Base-by-base conservation (phyloP, 371 early-diverging fungal species). In the Mucor indicus region DNA sequence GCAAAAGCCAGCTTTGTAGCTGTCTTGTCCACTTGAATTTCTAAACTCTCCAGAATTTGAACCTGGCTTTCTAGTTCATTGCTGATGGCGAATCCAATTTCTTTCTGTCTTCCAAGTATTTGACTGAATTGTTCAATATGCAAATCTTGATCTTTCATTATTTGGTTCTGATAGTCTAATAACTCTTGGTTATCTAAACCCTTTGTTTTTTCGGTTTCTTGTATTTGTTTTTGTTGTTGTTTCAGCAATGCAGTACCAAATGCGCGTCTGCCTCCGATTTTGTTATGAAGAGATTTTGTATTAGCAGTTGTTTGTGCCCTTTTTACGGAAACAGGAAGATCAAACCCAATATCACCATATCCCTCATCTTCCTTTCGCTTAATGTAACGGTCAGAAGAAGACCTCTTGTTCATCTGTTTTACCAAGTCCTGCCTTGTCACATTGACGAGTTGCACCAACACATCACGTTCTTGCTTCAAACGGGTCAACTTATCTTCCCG, bases 21-120 rank as follows among this genome's bases (percentile, higher is more conserved):
- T 4, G 89, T 90, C 17, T 83, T 67, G 29, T 84, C 86, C 9
- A 92, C 80, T 51, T 80, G 78, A 32, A 73, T 69, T 55, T 89
- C 89, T n/a, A 96, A 54, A 29, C 93, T 91, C n/a, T 84, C 83
- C 53, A 96, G 53, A 39, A 93, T 25, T 45, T 86, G 84, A 60
- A 89, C 93, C 52, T 95, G 95, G 52, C 77, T 57, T 42, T 93
- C 95, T 22, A 96, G 72, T 57, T 95, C 95, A 17, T 90, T 62
- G 17, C 88, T 85, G 39, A 96, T 94, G 17, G 89, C 85, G 31
- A 76, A 20, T 2, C 95, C 95, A 60, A 94, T 77, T 44, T 91
- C 81, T 47, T 83, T 81, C 64, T 95, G 96, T 22, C 92, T 77
- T 37, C 76, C 70, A 27, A 96, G 51, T 9, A 93, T 72, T 8